A percentile compares a stretch with the other conserved stretches of the same genome.
phyloP scores from a whole-genome alignment of 306 rosid genomes.

The Cucurbita maxima region DNA sequence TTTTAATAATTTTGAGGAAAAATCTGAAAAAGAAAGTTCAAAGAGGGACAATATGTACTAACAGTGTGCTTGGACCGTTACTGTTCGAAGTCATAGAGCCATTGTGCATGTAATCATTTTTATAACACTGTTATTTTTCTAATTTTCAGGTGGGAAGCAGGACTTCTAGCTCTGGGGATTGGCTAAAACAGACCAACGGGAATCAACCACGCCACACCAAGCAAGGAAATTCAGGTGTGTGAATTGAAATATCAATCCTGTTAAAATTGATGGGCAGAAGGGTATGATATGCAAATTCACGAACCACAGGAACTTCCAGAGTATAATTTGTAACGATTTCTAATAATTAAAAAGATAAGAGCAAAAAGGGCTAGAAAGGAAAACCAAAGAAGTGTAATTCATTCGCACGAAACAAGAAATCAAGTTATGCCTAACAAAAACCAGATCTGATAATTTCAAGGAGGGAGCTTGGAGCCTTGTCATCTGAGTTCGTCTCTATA shows the following conservation, averaged over 20 bases:
- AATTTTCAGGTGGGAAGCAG: conserved; percentile 22
- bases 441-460: conserved; percentile 15
- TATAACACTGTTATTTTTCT: background rate
- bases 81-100: background rate
- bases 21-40: no score
- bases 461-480: conserved; percentile 42
- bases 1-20: no score
- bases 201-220: conserved; percentile 22
- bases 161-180: conserved; percentile 19
- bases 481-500: conserved; percentile 43
- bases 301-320: background rate
- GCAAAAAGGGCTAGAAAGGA: background rate
- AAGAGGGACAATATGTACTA: no score
- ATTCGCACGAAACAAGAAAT: conserved; percentile 13
- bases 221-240: conserved; percentile 24
- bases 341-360: background rate
- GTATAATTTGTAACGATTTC: background rate
- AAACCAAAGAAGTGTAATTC: background rate
- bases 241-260: background rate
- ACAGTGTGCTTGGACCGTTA: no score
- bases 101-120: background rate
- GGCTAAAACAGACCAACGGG: conserved; percentile 19
- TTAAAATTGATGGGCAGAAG: background rate
- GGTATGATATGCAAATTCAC: background rate
- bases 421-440: conserved; percentile 20